A percentile compares a stretch with the other conserved stretches of the same genome.
These are phyloP conservation scores for Salix viminalis DNA, from an alignment of 345 rosid species.

Conservation along the genomic window DNA sequence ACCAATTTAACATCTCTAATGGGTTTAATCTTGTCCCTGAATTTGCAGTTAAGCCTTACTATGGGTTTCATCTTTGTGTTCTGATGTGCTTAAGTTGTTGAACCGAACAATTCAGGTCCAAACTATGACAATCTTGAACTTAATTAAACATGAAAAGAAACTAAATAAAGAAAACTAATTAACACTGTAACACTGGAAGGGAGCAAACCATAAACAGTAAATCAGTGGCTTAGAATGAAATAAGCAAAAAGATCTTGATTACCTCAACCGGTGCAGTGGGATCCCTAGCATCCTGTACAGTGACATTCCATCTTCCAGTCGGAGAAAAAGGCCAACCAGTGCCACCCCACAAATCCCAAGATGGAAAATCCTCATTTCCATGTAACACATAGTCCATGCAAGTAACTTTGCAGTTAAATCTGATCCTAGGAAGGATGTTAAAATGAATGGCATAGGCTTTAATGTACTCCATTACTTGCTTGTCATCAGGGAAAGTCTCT, in stretches of 20 bases:
- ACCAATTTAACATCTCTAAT: too few species aligned
- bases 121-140: not conserved
- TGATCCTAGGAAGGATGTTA: constrained; percentile 25
- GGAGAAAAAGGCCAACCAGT: constrained; percentile 21
- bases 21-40: not conserved
- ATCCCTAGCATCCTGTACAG: constrained; percentile 12
- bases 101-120: too few species aligned
- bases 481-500: constrained; percentile 34
- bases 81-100: too few species aligned
- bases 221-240: not conserved
- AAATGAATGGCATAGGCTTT: constrained; percentile 30
- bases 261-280: constrained; percentile 20
- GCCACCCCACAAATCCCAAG: constrained; percentile 36
- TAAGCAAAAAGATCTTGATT: not conserved
- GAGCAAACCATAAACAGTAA: not conserved
- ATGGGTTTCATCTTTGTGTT: too few species aligned
- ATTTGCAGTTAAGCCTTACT: not conserved
- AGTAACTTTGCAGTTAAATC: constrained; percentile 26
- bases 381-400: constrained; percentile 17
- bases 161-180: not conserved
- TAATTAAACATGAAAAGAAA: not conserved
- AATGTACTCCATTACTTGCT: constrained; percentile 30
- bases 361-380: constrained; percentile 10
- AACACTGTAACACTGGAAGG: not conserved
- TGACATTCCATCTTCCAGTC: constrained; percentile 33